Percentiles rank a stretch among this genome's conserved stretches.
phyloP scores from a whole-genome alignment of 2,329 filamentous ascomycete species.

The Biscogniauxia sp. region DNA sequence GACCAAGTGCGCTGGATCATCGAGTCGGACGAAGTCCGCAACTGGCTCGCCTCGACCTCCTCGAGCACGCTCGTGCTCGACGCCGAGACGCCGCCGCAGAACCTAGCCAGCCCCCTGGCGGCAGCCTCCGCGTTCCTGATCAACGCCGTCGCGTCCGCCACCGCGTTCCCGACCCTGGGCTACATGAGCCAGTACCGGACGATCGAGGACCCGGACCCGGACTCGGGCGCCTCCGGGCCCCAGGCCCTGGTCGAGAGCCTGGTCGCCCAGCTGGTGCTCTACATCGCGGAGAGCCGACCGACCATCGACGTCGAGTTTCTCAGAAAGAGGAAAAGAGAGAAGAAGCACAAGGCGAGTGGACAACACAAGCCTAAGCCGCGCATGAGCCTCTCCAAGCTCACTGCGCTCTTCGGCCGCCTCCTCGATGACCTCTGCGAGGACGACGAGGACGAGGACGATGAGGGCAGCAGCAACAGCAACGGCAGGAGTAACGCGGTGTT shows the following conservation, averaged over 20 bases:
- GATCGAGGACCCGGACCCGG: background rate
- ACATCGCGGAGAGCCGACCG: conserved; percentile 4
- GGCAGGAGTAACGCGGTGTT: background rate
- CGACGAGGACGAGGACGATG: background rate
- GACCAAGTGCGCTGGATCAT: conserved; percentile 13
- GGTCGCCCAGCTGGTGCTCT: conserved; percentile 8
- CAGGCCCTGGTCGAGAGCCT: conserved; percentile 7
- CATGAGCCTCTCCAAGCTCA: background rate
- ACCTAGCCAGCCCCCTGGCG: conserved; percentile 1
- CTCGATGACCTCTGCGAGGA: conserved; percentile 7
- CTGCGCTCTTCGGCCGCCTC: conserved; percentile 2
- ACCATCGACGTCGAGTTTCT: conserved; percentile 9
- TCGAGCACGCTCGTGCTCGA: conserved; percentile 13
- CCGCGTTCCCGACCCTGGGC: conserved; percentile 10
- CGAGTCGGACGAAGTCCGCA: conserved; percentile 8
- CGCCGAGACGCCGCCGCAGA: conserved; percentile 4
- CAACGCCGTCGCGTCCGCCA: conserved; percentile 4
- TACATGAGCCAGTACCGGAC: conserved; percentile 2
- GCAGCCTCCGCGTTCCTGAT: conserved; percentile 8
- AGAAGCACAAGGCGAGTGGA: background rate
- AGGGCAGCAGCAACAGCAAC: too few species aligned
- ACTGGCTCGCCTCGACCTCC: conserved; percentile 1
- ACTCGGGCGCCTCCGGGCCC: background rate
- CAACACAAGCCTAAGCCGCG: background rate
- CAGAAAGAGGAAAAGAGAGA: conserved; percentile 5